A percentile compares a stretch with the other conserved stretches of the same genome.
phyloP scores from a whole-genome alignment of 2,329 filamentous ascomycete species.

The Drechslerella coelobrocha region DNA sequence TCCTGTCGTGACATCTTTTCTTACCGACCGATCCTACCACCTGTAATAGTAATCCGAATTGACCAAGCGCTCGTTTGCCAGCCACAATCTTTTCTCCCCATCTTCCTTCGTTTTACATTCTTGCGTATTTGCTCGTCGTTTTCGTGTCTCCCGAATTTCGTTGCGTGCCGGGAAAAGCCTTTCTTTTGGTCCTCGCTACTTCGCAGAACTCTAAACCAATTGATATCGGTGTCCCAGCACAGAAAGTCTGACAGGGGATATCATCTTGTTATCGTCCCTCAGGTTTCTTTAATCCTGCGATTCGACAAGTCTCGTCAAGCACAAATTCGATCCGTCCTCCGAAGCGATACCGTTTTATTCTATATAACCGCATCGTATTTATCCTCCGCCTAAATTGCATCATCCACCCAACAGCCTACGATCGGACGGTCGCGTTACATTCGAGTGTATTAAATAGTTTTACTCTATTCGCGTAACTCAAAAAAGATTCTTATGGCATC shows the following conservation, averaged over 20 bases:
- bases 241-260: constrained; percentile 30
- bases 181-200: constrained; percentile 37
- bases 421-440: constrained; percentile 37
- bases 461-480: constrained; percentile 31
- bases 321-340: constrained; percentile 33
- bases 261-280: constrained; percentile 24
- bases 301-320: constrained; percentile 3
- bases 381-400: constrained; percentile 9
- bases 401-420: constrained; percentile 10
- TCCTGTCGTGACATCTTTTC: constrained; percentile 51
- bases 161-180: constrained; percentile 17
- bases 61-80: constrained; percentile 45
- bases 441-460: constrained; percentile 42
- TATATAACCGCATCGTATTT: constrained; percentile 19
- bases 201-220: constrained; percentile 42
- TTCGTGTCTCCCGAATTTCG: constrained; percentile 35
- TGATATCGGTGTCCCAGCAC: constrained; percentile 26
- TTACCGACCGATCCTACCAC: constrained; percentile 31
- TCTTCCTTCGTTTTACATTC: constrained; percentile 16
- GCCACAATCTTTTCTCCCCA: constrained; percentile 36
- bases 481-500: constrained; percentile 49
- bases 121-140: constrained; percentile 35
- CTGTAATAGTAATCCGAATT: constrained; percentile 49
- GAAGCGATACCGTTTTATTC: constrained; percentile 1
- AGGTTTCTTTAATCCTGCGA: constrained; percentile 12